phyloP scores from a whole-genome alignment of 176 grass and related monocot species.

The Phragmites australis region DNA sequence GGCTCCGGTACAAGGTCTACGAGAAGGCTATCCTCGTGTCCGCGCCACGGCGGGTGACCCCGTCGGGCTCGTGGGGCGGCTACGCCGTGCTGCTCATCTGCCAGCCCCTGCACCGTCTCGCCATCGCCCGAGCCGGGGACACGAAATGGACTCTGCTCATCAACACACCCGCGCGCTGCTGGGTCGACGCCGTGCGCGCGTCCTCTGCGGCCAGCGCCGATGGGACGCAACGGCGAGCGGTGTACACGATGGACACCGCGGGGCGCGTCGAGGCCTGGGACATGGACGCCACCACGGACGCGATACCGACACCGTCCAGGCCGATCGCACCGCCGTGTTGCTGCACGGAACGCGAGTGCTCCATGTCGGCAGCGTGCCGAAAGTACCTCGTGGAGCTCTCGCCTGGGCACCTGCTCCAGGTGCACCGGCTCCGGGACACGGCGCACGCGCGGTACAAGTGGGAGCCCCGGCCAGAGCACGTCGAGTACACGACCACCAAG shows the following conservation, averaged over 20 bases:
- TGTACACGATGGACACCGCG: slow-evolving; percentile 42
- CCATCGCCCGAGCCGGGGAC: slow-evolving; percentile 42
- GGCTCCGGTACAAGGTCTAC: slow-evolving; percentile 53
- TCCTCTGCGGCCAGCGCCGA: background rate
- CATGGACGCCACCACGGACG: too few species aligned
- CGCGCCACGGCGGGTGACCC: background rate
- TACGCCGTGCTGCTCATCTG: slow-evolving; percentile 59
- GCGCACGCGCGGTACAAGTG: slow-evolving; percentile 34
- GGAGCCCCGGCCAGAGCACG: slow-evolving; percentile 47
- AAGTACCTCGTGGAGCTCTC: slow-evolving; percentile 68
- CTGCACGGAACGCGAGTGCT: slow-evolving; percentile 22
- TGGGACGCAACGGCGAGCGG: background rate
- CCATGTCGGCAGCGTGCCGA: slow-evolving; percentile 30
- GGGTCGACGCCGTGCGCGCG: slow-evolving; percentile 45
- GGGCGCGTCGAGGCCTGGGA: slow-evolving; percentile 48
- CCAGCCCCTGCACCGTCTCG: slow-evolving; percentile 48
- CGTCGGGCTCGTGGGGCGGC: background rate
- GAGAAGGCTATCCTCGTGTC: slow-evolving; percentile 55
- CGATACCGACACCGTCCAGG: background rate
- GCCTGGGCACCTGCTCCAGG: slow-evolving; percentile 44
- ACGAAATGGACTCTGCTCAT: slow-evolving; percentile 33
- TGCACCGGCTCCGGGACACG: slow-evolving; percentile 33
- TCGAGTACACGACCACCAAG: slow-evolving; percentile 53
- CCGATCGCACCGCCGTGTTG: slow-evolving; percentile 34
- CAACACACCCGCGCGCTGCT: slow-evolving; percentile 43